Evolutionary conservation across 2,329 filamentous ascomycete genomes (phyloP).

Genomic region (Penicillium sp.): DNA sequence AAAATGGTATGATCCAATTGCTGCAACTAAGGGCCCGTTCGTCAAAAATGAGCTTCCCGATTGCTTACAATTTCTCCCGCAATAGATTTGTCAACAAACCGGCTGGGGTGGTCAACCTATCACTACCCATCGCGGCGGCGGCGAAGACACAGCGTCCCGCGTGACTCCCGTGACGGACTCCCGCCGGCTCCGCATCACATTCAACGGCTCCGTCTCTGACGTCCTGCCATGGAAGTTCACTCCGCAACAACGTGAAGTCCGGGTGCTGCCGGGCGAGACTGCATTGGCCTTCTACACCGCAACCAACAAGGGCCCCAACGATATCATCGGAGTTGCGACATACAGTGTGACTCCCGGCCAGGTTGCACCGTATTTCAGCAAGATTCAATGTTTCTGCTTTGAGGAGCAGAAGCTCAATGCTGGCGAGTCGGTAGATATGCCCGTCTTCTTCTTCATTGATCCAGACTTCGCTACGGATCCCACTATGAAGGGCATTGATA

Average conservation of each 20-base stretch:
- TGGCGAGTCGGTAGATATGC: slow-evolving; percentile 98
- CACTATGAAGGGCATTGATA: slow-evolving; percentile 91
- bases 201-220: slow-evolving; percentile 93
- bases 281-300: slow-evolving; percentile 97
- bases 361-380: slow-evolving; percentile 96
- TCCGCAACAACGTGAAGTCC: slow-evolving; percentile 94
- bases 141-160: slow-evolving; percentile 70
- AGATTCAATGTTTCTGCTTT: slow-evolving; percentile 99
- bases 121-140: slow-evolving; percentile 70
- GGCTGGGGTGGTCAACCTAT: slow-evolving; percentile 92
- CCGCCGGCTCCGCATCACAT: slow-evolving; percentile 88
- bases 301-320: slow-evolving; percentile 82
- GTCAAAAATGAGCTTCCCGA: neutral
- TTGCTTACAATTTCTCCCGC: neutral
- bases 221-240: slow-evolving; percentile 96
- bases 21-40: neutral
- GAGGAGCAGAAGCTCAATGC: slow-evolving; percentile 93
- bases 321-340: slow-evolving; percentile 97
- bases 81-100: slow-evolving; percentile 53
- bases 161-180: slow-evolving; percentile 78
- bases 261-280: slow-evolving; percentile 92
- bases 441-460: slow-evolving; percentile 98
- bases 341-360: slow-evolving; percentile 96
- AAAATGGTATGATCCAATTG: slow-evolving; percentile 56
- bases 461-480: slow-evolving; percentile 90